These are phyloP conservation scores for Podaxis sp. DNA, from an alignment of 768 basidiomycete genomes.

Conservation along the genomic window DNA sequence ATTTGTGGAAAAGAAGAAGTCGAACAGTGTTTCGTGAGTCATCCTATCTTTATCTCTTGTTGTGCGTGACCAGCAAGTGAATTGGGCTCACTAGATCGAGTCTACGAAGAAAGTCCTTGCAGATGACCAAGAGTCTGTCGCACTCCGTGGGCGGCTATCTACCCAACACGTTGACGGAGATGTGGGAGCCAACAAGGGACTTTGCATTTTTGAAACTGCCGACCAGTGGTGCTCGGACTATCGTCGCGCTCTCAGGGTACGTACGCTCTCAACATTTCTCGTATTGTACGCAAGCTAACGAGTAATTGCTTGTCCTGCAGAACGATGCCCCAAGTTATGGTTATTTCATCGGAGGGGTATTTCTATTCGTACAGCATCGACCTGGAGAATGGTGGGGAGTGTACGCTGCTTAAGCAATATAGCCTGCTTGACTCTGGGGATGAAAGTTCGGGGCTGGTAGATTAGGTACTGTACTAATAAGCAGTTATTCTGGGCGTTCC, in stretches of 20 bases:
- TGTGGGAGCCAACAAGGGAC: constrained; percentile 96
- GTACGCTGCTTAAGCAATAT: constrained; percentile 92
- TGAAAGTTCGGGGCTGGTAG: constrained; percentile 2
- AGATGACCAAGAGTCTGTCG: constrained; percentile 72
- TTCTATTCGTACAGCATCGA: constrained; percentile 97
- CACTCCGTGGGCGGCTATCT: constrained; percentile 83
- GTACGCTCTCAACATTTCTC: constrained; percentile 27
- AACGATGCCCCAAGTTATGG: constrained; percentile 96
- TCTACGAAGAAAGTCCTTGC: constrained; percentile 68
- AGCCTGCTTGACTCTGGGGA: constrained; percentile 30
- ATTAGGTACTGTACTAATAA: background rate
- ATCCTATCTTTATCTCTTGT: constrained; percentile 6
- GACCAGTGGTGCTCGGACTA: constrained; percentile 72
- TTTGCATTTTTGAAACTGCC: constrained; percentile 91
- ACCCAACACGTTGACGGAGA: constrained; percentile 86
- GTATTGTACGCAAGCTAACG: background rate
- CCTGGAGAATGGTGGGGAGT: constrained; percentile 94
- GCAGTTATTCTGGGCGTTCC: no score
- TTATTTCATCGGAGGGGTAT: constrained; percentile 92
- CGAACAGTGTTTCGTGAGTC: constrained; percentile 56
- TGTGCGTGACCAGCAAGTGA: background rate
- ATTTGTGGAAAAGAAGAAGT: constrained; percentile 76
- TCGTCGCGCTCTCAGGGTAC: constrained; percentile 88
- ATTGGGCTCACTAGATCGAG: background rate
- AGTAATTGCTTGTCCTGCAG: constrained; percentile 35